phyloP scores from a whole-genome alignment of 2,329 filamentous ascomycete genomes.

The Bretziella fagacearum region DNA sequence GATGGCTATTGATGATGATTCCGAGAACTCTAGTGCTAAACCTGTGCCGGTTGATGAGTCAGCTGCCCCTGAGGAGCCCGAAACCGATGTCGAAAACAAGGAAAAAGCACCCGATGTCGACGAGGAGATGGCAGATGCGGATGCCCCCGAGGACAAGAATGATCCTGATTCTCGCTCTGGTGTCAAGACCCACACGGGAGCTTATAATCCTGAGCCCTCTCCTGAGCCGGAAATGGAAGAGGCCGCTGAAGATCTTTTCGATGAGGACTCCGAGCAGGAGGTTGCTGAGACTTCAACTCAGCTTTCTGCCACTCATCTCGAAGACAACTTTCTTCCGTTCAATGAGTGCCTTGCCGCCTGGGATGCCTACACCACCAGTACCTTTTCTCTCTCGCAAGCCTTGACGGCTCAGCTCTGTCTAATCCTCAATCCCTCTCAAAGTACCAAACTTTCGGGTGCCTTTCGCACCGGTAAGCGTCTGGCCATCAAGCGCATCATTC shows the following conservation, averaged over 20 bases:
- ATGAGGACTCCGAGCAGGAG: conserved; percentile 33
- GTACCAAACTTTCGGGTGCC: conserved; percentile 88
- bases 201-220: conserved; percentile 35
- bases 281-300: conserved; percentile 41
- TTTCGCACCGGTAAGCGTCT: conserved; percentile 96
- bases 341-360: conserved; percentile 55
- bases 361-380: conserved; percentile 68
- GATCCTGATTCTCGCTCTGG: conserved; percentile 39
- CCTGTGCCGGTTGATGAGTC: conserved; percentile 28
- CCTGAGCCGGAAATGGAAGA: conserved; percentile 22
- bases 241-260: conserved; percentile 25
- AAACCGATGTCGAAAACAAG: conserved; percentile 25
- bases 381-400: conserved; percentile 70
- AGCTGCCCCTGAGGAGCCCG: conserved; percentile 20
- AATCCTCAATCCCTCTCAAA: conserved; percentile 84
- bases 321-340: conserved; percentile 32
- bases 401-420: conserved; percentile 89
- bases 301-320: conserved; percentile 58
- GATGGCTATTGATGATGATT: conserved; percentile 65
- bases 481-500: conserved; percentile 98
- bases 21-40: conserved; percentile 31
- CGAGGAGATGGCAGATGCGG: conserved; percentile 16
- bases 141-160: background rate
- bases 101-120: conserved; percentile 25
- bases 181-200: conserved; percentile 41